Base-by-base conservation (phyloP, 352 stramenopile genomes). In the Phytophthora chlamydospora region DNA sequence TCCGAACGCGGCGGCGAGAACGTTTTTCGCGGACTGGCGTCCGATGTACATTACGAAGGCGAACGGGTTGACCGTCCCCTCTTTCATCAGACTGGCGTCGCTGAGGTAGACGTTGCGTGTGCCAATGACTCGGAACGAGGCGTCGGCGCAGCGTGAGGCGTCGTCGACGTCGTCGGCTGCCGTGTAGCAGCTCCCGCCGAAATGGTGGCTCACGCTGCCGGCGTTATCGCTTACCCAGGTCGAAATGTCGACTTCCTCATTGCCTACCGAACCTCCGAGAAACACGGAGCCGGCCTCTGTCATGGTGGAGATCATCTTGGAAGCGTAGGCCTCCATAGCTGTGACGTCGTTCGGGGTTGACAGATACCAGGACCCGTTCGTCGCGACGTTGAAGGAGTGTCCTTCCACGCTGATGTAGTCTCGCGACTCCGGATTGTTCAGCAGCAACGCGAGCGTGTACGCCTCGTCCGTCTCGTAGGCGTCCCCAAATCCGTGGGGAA, bases 31-130 rank as follows among this genome's bases (percentile, higher is more conserved):
- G 9, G 71, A 67, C 46, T 82, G 73, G 32, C 68, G 58, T 0
- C 75, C 68, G n/a, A 78, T 76, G 56, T 82, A 78, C 75, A 84
- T 84, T 8, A 80, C 58, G 39, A 84, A 81, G 6, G 48, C 75
- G 48, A 76, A 81, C 41, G 65, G 71, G 57, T 84, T 84, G 35
- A 79, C 72, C 2, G 72, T 81, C 24, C 72, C 72, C 42, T 74
- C 68, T 46, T 79, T 79, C 72, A 84, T 84, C 33, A 75, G 47
- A 29, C 69, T 80, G 35, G 64, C 66, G 32, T 83, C 75, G 29
- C 64, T 68, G 38, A 83, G 51, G 45, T 71, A 80, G 13, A 81
- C 38, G 50, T 80, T 81, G 7, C 57, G 59, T 10, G 72, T 76
- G 33, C 75, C 75, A 8, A 81, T 36, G 42, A 81, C 75, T 29